Evolutionary conservation across 805 yeast genomes (phyloP), one percentile per base, ranked within the genome.

Genomic region (Ogataea nitratoaversa): DNA sequence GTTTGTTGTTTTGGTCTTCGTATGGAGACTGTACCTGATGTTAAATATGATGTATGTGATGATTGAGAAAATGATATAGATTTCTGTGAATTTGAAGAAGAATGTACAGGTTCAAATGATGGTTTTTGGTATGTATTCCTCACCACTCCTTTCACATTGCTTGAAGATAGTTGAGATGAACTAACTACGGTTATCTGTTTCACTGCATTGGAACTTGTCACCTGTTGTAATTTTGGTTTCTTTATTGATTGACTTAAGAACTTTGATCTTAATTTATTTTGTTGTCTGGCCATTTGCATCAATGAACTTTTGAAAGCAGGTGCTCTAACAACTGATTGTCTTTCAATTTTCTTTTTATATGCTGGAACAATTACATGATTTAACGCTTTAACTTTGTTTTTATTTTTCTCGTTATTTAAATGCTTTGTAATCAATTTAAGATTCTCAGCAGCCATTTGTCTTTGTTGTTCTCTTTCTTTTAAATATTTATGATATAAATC

Each of bases 371-470:
- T 45, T 3, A 57, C 49, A 42, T 57, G 61, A 39, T 54, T 52
- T 2, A 62, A 42, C 1, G 61, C 46, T 32, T 54, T 65, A 12
- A 72, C 67, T 40, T 71, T 64, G 46, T 67, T 71, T 37, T 60
- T 66, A 11, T 68, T 61, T 45, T 72, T 73, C 46, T 67, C 62
- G 32, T 50, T 44, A 31, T 63, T 62, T 23, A 76, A 48, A 32
- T 56, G 56, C 40, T 63, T 64, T 8, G 72, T 72, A 44, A 72
- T 63, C 22, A 52, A 57, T 34, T 73, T 64, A 11, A 76, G 57
- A 40, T 76, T 62, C 34, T 62, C 64, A 2, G 76, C 67, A 5
- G 77, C 72, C 42, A 67, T 65, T 35, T 61, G 57, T 19, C 73
- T 53, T 48, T 73, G 74, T 30, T 42, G 42, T 36, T 73, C 75